phyloP scores from a whole-genome alignment of 192 early-diverging fungal genomes.

The Mortierella antarctica region DNA sequence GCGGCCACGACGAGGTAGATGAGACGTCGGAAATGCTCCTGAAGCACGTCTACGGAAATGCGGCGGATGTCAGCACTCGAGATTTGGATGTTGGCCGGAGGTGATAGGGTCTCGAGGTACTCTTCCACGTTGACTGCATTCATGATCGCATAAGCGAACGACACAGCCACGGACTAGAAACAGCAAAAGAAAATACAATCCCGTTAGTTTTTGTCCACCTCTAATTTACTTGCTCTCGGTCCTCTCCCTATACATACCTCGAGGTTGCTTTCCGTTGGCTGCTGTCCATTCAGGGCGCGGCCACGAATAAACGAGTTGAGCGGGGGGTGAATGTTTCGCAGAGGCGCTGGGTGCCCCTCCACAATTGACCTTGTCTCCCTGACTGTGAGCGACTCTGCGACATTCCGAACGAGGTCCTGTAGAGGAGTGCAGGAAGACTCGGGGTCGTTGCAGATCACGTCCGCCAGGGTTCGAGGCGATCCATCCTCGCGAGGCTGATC shows the following conservation, averaged over 20 bases:
- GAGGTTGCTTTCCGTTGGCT: constrained; percentile 44
- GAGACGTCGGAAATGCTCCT: constrained; percentile 45
- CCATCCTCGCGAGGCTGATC: constrained; percentile 56
- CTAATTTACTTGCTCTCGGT: too few relatives aligned
- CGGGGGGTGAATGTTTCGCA: constrained; percentile 48
- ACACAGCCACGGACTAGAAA: constrained; percentile 38
- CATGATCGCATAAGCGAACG: constrained; percentile 51
- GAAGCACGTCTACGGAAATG: constrained; percentile 44
- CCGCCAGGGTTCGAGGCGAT: constrained; percentile 38
- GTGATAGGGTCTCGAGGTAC: constrained; percentile 32
- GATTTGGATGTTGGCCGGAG: constrained; percentile 30
- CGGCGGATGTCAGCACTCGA: constrained; percentile 42
- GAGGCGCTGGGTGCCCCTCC: constrained; percentile 42
- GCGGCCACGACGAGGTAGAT: constrained; percentile 51
- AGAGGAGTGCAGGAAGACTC: constrained; percentile 23
- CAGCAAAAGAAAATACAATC: not conserved
- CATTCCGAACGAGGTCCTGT: constrained; percentile 41
- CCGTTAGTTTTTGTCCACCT: too few relatives aligned
- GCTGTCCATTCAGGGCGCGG: constrained; percentile 35
- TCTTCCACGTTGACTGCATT: constrained; percentile 49
- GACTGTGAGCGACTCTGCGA: constrained; percentile 46
- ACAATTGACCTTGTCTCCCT: constrained; percentile 43
- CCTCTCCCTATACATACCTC: constrained; percentile 19
- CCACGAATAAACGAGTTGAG: constrained; percentile 49
- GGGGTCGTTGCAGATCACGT: constrained; percentile 53